Evolutionary conservation across 129 eudicot species (phyloP), one percentile per base, ranked within the genome.

Genomic region (Centrapalus pauciflorus): DNA sequence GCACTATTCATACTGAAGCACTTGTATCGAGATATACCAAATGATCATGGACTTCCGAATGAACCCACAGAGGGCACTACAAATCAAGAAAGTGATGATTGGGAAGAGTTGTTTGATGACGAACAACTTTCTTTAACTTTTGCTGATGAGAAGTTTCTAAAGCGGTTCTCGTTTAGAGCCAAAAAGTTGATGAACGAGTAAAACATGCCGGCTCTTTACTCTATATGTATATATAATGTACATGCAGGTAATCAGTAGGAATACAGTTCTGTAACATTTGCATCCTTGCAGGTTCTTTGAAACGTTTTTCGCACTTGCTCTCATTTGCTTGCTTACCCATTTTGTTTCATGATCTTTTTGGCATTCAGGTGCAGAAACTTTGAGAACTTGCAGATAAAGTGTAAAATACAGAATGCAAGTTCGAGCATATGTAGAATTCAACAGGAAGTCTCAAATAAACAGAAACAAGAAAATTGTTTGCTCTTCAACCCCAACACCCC

Each of bases 1-100:
- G 98, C 96, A 48, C 89, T 92, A 20, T 92, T 92, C 67, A 88
- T 92, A 66, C 64, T 92, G 70, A 88, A 85, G 62, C 91, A 92
- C 74, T 83, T 92, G 73, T 92, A 88, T 72, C 77, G 70, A 10
- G 95, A 85, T 48, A 85, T 76, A 74, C 89, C 95, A 37, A 83
- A 90, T 26, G 90, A 75, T 4, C 82, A 88, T 8, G 19, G 8
- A 51, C 69, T 58, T 40, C 30, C 55, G 11, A 62, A 26, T 4
- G 70, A 35, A 50, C 49, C 61, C 24, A 45, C 24, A 6, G 79
- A 55, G 8, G 54, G 73, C 41, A 55, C 66, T 56, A 55, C 87
- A 38, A 76, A 61, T 60, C 83, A 79, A 45, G 76, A 78, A 41
- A 56, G 24, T 17, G 43, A 45, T 58, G 65, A 63, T 28, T 74